Evolutionary conservation across 1,139 yeast genomes (phyloP), one percentile per base, ranked within the genome.

Genomic region (Yamadazyma diospyri): DNA sequence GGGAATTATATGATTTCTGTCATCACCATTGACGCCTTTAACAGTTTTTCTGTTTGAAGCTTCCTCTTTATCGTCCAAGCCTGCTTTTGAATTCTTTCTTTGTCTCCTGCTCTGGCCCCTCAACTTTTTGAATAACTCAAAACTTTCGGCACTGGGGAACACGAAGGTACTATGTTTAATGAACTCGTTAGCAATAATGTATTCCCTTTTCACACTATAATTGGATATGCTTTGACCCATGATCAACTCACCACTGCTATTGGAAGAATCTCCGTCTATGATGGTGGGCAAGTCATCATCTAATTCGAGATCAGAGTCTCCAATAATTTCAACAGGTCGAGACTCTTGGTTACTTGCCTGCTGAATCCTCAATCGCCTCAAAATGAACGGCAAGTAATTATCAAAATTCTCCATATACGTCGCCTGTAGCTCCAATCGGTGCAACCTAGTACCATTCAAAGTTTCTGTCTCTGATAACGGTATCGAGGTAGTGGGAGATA

Each of bases 321-420:
- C 12, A 4, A 16, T 7, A 12, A 11, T 13, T 3, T 17, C 24
- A 5, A 12, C 10, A 10, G 19, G 21, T 9, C 5, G 21, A 11
- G 4, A 6, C 13, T 27, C 9, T 10, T 19, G 12, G 15, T 16
- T 23, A 9, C 17, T 16, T 17, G 6, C 34, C 24, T 32, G 27
- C 22, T 19, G 39, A 10, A 43, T 42, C 23, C 69, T 41, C 39
- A 53, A 33, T 24, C 58, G 48, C 24, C 69, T 45, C 14, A 63
- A 32, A 6, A 66, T 41, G 45, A 47, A 69, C 2, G 75, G 75
- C 8, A 62, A 42, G 41, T 66, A 69, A 21, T 47, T 43, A 16
- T 64, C 57, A 42, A 61, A 66, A 39, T 69, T 69, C 13, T 61
- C 71, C 24, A 48, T 50, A 40, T 50, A 69, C 1, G 59, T 49